Base-by-base conservation (phyloP, 768 basidiomycete genomes). In the Suillus alpinus region DNA sequence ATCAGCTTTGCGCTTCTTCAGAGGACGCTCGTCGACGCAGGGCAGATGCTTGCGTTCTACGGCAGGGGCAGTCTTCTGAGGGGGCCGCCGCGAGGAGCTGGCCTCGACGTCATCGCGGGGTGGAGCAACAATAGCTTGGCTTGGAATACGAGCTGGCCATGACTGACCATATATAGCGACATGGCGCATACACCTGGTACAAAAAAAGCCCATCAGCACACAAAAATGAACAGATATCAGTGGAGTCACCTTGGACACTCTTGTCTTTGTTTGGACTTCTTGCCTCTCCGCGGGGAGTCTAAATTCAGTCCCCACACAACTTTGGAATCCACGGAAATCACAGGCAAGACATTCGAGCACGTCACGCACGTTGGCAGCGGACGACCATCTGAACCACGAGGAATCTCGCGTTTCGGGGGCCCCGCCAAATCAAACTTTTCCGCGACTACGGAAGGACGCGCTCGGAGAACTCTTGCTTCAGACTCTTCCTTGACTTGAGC, bases 261-360 rank as follows among this genome's bases (percentile, higher is more conserved):
- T 62, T 84, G 83, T 62, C 83, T 82, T 62, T 78, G 78, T 71
- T 86, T 86, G 67, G 83, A 86, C 71, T 82, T 86, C 71, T 77
- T 83, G 53, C 78, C 78, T 67, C 73, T 69, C 64, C 71, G 73
- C 6, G 73, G 74, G 36, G 82, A 76, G 66, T 86, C 84, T 23
- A 81, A 62, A 44, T 77, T 79, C 44, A 87, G 76, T 23, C 89
- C 91, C 88, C 89, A 91, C 39, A 91, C 87, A 26, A 91, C 83
- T 71, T 86, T 79, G 44, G 82, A 83, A 72, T 91, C 88, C 31
- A 91, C 86, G 55, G 86, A 83, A 65, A 92, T 92, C 61, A 92
- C 81, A 3, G 90, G 90, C 65, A 92, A 71, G 56, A 91, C 77
- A 68, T 86, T 90, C 57, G 75, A 76, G 72, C 90, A 92, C 29